Conservation (phyloP, 306 rosid genomes). For the Citrullus mucosospermus region DNA sequence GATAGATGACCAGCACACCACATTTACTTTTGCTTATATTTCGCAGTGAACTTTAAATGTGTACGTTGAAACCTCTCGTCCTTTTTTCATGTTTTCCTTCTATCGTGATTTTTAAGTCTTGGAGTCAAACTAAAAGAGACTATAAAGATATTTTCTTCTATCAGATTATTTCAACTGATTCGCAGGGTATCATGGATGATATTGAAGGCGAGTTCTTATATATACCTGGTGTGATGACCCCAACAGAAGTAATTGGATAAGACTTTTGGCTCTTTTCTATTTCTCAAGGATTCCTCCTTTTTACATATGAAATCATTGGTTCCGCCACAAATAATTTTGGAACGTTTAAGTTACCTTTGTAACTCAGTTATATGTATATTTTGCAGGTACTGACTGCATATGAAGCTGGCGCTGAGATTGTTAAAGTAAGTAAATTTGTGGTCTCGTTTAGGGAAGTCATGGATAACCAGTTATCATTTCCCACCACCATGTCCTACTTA, state of each 20-base stretch:
- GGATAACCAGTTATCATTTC: neutral
- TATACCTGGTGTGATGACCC: constrained; percentile 91
- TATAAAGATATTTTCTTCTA: neutral
- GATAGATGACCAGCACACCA: neutral
- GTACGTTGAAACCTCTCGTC: neutral
- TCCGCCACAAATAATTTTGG: neutral
- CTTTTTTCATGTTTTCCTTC: neutral
- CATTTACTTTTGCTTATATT: neutral
- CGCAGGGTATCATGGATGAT: constrained; percentile 55
- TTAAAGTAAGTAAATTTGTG: constrained; percentile 42
- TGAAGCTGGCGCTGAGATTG: constrained; percentile 65
- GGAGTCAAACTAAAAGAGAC: neutral
- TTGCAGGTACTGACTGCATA: constrained; percentile 62
- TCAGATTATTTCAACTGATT: neutral
- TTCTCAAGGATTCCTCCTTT: neutral
- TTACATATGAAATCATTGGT: neutral
- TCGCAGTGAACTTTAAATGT: neutral
- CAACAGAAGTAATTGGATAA: constrained; percentile 69
- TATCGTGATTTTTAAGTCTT: neutral
- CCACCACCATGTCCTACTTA: neutral
- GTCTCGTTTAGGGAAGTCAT: neutral
- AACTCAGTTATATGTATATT: neutral
- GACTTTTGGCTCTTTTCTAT: neutral
- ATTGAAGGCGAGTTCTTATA: constrained; percentile 40
- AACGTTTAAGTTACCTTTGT: neutral